Conservation (phyloP, 225 moss, liverwort and hornwort genomes). For the Rhytidiadelphus loreus region DNA sequence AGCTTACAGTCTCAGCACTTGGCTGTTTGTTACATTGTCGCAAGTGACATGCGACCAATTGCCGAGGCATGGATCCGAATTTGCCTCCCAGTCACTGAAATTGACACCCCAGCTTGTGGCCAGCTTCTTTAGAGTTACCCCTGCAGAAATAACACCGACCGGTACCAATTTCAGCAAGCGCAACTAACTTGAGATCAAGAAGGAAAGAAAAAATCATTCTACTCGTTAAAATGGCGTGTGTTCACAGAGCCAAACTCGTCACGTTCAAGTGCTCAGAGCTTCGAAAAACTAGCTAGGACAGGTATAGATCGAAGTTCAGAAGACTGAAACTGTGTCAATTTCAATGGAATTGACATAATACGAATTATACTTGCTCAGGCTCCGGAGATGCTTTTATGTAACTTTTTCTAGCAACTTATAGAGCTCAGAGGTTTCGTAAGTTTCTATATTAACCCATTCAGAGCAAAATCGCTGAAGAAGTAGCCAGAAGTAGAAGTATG, state of each 20-base stretch:
- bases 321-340: background rate
- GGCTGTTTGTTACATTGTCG: background rate
- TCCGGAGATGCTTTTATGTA: background rate
- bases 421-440: background rate
- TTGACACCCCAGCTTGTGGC: background rate
- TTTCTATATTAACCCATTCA: too few species aligned
- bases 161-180: background rate
- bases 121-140: background rate
- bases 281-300: background rate
- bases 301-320: background rate
- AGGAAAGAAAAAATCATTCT: background rate
- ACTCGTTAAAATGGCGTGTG: background rate
- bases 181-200: background rate
- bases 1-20: background rate
- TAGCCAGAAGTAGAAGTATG: background rate
- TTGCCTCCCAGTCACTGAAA: background rate
- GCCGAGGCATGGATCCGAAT: background rate
- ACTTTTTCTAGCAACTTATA: background rate
- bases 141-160: background rate
- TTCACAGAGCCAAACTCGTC: background rate
- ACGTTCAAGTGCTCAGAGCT: background rate
- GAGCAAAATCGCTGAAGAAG: background rate
- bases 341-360: background rate
- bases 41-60: constrained; percentile 9
- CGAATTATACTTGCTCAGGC: background rate